Evolutionary conservation across 768 basidiomycete genomes (phyloP), one percentile per base, ranked within the genome.

Genomic region (Kondoa subrosea): DNA sequence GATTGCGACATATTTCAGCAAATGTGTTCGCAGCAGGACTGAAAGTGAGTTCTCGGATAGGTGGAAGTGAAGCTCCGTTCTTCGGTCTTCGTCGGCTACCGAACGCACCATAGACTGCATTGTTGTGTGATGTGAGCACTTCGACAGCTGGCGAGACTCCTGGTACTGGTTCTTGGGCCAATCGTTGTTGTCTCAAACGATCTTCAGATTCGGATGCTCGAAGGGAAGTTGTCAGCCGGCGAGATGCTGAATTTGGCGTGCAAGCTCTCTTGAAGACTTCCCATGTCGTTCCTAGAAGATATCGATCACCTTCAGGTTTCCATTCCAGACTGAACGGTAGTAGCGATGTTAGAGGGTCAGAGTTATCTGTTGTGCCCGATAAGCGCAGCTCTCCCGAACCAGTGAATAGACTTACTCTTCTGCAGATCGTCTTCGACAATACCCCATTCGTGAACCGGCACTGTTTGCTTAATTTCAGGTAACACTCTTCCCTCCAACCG

Each of bases 221-320:
- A 12, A 87, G 80, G 1, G 91, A 88, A 40, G 83, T 83, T 76
- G 87, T 89, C 15, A 97, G 81, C 27, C 87, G 85, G 2, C 95
- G 85, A 0, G 93, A 90, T 33, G 85, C 81, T 4, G 87, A 84
- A 4, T 81, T 76, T 0, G 91, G 89, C 25, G 83, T 79, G 76
- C 95, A 99, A 0, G 91, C 90, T n/a, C 90, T 84, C 16, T 93
- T 84, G 81, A 85, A 95, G 0, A 89, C 85, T 68, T 96, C 91
- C 95, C 95, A 97, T 60, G 95, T 87, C 57, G 77, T 77, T n/a
- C 64, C 64, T n/a, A 50, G 25, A 27, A 31, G 29, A 62, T 79
- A 86, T 50, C 40, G 8, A 50, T 50, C 40, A 1, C 92, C 90
- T 58, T 85, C 80, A 14, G 85, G 84, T 32, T 79, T 79, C 95